Conservation (phyloP, 345 rosid genomes). For the Atalantia buxifolia region DNA sequence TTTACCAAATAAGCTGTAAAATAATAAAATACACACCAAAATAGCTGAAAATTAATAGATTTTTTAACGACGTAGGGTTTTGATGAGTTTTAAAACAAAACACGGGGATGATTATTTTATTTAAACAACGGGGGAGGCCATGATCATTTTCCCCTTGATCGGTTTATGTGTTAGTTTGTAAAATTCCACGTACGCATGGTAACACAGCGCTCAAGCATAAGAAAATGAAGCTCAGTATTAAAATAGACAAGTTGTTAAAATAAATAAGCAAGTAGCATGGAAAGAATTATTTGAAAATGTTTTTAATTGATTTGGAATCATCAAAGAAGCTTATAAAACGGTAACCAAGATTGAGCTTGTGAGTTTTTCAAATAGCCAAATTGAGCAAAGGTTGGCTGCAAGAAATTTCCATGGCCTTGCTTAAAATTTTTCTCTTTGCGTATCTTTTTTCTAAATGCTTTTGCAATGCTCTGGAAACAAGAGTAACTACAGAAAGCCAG, state of each 20-base stretch:
- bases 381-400: background rate
- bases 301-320: background rate
- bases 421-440: background rate
- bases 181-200: background rate
- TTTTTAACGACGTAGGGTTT: too few species aligned
- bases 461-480: constrained; percentile 25
- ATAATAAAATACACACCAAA: too few species aligned
- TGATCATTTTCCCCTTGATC: too few species aligned
- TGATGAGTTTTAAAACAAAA: too few species aligned
- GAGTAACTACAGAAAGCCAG: constrained; percentile 8
- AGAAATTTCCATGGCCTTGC: background rate
- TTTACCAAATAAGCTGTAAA: too few species aligned
- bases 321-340: background rate
- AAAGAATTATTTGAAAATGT: too few species aligned
- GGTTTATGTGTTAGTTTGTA: too few species aligned
- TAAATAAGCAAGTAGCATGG: background rate
- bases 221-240: background rate
- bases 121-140: too few species aligned
- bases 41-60: too few species aligned
- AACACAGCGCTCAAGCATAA: background rate
- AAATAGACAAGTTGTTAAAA: too few species aligned
- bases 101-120: too few species aligned
- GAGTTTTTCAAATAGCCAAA: background rate
- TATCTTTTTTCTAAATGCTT: constrained; percentile 19
- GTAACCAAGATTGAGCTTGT: background rate